phyloP scores from a whole-genome alignment of 768 basidiomycete species.

The Tylopilus balloui region DNA sequence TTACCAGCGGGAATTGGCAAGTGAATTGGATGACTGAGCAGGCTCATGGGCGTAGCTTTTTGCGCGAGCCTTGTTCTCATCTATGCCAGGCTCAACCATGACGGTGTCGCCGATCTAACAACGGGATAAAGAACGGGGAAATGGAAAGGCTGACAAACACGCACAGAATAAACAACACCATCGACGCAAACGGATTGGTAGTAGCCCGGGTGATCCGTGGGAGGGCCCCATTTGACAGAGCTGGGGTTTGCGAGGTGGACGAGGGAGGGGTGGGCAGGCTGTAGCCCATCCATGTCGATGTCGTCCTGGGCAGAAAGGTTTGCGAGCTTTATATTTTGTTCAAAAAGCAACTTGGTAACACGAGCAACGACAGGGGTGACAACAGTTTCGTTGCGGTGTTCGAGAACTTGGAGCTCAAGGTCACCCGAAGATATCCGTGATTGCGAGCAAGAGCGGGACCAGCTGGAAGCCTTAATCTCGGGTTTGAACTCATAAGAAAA shows the following conservation, averaged over 20 bases:
- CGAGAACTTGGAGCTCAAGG: slow-evolving; percentile 33
- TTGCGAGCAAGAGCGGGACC: slow-evolving; percentile 17
- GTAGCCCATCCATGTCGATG: slow-evolving; percentile 14
- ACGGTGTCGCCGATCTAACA: slow-evolving; percentile 59
- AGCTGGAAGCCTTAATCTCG: slow-evolving; percentile 3
- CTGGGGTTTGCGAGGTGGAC: slow-evolving; percentile 31
- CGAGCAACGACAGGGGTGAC: slow-evolving; percentile 47
- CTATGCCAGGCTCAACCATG: slow-evolving; percentile 56
- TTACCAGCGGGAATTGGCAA: slow-evolving; percentile 60
- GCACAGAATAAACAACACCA: slow-evolving; percentile 52
- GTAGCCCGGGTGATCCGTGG: slow-evolving; percentile 24
- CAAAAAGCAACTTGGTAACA: slow-evolving; percentile 45
- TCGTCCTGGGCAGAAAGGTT: slow-evolving; percentile 31
- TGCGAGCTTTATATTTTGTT: slow-evolving; percentile 40
- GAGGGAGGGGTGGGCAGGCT: slow-evolving; percentile 9
- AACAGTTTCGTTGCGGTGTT: slow-evolving; percentile 34
- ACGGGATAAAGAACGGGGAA: slow-evolving; percentile 7
- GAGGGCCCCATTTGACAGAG: slow-evolving; percentile 33
- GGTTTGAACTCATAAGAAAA: slow-evolving; percentile 22
- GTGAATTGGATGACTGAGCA: slow-evolving; percentile 48
- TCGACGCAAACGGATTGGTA: slow-evolving; percentile 53
- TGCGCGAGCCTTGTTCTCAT: slow-evolving; percentile 39
- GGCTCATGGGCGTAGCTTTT: slow-evolving; percentile 36
- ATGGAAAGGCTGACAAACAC: slow-evolving; percentile 13
- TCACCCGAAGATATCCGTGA: slow-evolving; percentile 7